Conservation (phyloP, 257 asterid genomes). For the Solanum piurae region DNA sequence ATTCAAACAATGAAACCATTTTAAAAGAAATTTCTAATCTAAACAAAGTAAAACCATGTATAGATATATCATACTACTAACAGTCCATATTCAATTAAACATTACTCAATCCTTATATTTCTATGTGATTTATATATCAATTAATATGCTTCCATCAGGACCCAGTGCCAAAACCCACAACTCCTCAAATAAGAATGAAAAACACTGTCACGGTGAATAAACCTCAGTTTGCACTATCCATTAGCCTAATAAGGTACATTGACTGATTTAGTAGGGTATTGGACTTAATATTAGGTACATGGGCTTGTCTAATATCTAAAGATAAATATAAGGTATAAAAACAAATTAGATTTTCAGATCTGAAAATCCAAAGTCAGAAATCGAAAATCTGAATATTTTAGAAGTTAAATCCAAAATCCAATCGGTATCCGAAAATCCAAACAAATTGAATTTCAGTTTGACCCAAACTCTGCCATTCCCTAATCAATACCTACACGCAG, state of each 20-base stretch:
- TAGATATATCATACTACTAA: not conserved
- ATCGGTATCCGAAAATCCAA: not conserved
- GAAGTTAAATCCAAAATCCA: not conserved
- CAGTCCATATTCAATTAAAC: not conserved
- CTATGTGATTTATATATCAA: not conserved
- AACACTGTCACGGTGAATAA: not conserved
- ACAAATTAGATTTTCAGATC: not conserved
- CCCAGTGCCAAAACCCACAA: not conserved
- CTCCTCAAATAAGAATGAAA: not conserved
- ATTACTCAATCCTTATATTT: not conserved
- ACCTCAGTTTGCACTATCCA: not conserved
- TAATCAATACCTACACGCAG: not conserved
- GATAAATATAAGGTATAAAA: not conserved
- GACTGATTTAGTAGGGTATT: not conserved
- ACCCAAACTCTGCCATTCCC: not conserved
- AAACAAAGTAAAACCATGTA: not conserved
- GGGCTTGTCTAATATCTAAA: not conserved
- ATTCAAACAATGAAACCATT: not conserved
- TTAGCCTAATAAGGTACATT: not conserved
- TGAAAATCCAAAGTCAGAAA: not conserved
- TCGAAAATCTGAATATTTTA: not conserved
- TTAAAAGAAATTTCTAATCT: not conserved
- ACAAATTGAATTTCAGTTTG: not conserved
- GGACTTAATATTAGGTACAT: not conserved
- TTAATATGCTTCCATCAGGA: not conserved